phyloP scores from a whole-genome alignment of 805 yeast genomes.

The Starmerella vitae region DNA sequence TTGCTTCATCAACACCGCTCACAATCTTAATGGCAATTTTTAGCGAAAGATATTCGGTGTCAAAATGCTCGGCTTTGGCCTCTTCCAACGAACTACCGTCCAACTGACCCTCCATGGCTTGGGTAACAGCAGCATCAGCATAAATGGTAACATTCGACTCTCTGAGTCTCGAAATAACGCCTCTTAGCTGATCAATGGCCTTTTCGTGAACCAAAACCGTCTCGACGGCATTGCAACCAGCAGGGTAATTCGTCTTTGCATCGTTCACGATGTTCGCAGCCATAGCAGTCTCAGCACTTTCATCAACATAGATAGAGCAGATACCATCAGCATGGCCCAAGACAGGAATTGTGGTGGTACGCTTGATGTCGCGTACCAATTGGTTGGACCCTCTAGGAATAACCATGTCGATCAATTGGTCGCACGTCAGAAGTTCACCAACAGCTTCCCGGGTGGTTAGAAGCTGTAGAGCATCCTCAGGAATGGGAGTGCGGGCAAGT shows the following conservation, averaged over 20 bases:
- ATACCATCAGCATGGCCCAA: constrained; percentile 98
- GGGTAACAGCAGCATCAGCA: constrained; percentile 26
- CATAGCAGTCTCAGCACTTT: constrained; percentile 60
- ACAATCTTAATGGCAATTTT: constrained; percentile 67
- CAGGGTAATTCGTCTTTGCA: constrained; percentile 91
- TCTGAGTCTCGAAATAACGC: constrained; percentile 32
- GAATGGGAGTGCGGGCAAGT: constrained; percentile 55
- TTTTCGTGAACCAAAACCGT: constrained; percentile 50
- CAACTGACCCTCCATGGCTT: constrained; percentile 1
- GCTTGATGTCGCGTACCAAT: constrained; percentile 73
- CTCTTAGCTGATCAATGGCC: constrained; percentile 28
- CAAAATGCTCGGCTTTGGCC: constrained; percentile 57
- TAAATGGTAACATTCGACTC: constrained; percentile 64
- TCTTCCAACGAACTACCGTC: constrained; percentile 15
- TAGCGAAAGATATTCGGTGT: constrained; percentile 67
- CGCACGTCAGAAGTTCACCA: constrained; percentile 68
- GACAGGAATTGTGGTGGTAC: constrained; percentile 86
- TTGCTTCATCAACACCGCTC: constrained; percentile 52
- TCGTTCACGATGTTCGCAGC: constrained; percentile 68
- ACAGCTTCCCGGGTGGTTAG: constrained; percentile 86
- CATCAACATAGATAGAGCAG: constrained; percentile 76
- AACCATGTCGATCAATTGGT: constrained; percentile 81
- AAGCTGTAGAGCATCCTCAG: constrained; percentile 68
- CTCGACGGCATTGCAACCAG: constrained; percentile 97
- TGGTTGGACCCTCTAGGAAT: constrained; percentile 97